Base-by-base conservation (phyloP, 148 eudicot genomes). In the Mesembryanthemum crystallinum region DNA sequence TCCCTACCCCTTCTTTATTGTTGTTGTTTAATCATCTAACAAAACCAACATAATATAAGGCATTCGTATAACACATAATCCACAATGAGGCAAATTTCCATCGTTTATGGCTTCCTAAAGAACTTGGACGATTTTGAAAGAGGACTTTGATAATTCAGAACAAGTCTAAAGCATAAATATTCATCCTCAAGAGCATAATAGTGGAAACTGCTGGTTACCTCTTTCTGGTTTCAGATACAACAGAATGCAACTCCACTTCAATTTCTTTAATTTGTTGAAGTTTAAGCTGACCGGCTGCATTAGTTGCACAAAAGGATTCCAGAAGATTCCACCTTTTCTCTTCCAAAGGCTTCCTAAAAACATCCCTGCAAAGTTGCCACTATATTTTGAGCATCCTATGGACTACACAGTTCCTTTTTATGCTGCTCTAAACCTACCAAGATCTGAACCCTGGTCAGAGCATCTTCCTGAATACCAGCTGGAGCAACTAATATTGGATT, bases 211-310 rank as follows among this genome's bases (percentile, higher is more conserved):
- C 49, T 32, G 25, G 49, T 0, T 85, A 91, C 96, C 96, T 84
- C 66, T 32, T 78, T 73, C 81, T 82, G 45, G 67, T 80, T 83
- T 89, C 89, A 30, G 87, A 85, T 35, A 81, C 70, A 66, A 87
- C 76, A 62, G 84, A 67, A 63, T 83, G 82, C 43, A 74, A 82
- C 79, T 86, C 88, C 67, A 69, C 43, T 67, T 87, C 87, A 76
- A 86, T 79, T 45, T 78, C 84, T 80, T 91, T 83, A 61, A 79
- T 76, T 61, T 67, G 81, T 74, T 77, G 64, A 73, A 81, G 83
- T 81, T 87, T 90, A 67, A 54, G 82, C 47, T 80, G 67, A 45
- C 79, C 77, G 62, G 78, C 80, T 17, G 87, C 86, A 29, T 78
- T 73, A 69, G 51, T 57, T 37, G 70, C 80, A 55, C 75, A 67